Evolutionary conservation across 176 grass and related monocot species (phyloP).

Genomic region (Pharus latifolius): DNA sequence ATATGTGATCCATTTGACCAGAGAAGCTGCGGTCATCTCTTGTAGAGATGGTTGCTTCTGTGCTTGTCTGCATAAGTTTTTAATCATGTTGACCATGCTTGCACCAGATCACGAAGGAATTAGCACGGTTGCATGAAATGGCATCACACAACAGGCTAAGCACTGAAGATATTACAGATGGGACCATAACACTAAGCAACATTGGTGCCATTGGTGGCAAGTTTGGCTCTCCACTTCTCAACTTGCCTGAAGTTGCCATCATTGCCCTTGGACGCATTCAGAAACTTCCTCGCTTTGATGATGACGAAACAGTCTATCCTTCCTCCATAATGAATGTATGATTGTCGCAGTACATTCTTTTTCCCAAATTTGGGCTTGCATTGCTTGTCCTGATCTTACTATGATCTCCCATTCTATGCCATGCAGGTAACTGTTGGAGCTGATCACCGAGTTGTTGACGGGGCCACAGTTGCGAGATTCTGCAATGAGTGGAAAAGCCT

Average conservation of each 20-base stretch:
- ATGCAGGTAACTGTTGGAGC: constrained; percentile 78
- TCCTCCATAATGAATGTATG: constrained; percentile 74
- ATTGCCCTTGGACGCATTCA: constrained; percentile 84
- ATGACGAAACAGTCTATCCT: constrained; percentile 56
- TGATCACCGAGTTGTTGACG: constrained; percentile 86
- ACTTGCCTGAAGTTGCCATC: constrained; percentile 92
- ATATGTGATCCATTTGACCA: neutral
- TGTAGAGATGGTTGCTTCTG: neutral
- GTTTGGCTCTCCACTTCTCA: constrained; percentile 91
- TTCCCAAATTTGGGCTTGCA: neutral
- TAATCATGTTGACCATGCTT: neutral
- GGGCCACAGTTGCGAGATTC: constrained; percentile 82
- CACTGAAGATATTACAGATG: constrained; percentile 61
- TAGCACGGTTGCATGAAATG: constrained; percentile 63
- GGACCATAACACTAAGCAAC: constrained; percentile 94
- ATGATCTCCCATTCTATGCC: neutral
- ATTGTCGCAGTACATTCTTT: neutral
- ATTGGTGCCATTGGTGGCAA: constrained; percentile 94
- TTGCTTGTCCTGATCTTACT: neutral
- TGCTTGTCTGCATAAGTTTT: neutral
- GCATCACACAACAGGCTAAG: constrained; percentile 63
- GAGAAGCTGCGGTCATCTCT: neutral
- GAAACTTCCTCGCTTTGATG: constrained; percentile 67
- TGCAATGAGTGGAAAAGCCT: constrained; percentile 89
- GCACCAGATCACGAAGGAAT: constrained; percentile 73